Conservation (phyloP, 179 eudicot species). For the Beta corolliflora region DNA sequence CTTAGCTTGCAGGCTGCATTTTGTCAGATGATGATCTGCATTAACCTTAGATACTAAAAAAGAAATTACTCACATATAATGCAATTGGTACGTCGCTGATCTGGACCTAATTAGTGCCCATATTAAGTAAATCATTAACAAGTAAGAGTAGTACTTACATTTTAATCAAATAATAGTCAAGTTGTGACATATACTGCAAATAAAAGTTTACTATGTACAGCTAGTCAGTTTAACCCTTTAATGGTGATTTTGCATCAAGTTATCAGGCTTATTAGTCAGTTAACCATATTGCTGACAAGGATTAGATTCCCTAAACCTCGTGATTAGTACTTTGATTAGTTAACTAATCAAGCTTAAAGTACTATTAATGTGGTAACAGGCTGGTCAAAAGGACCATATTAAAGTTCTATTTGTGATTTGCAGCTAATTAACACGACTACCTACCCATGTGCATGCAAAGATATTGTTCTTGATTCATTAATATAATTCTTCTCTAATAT, state of each 20-base stretch:
- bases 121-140: neutral
- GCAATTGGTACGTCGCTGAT: neutral
- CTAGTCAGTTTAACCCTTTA: neutral
- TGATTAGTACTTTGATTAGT: constrained; percentile 13
- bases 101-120: constrained; percentile 14
- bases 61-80: neutral
- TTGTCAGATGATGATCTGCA: constrained; percentile 15
- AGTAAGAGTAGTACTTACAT: neutral
- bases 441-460: constrained; percentile 33
- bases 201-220: neutral
- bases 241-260: neutral
- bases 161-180: neutral
- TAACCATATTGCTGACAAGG: constrained; percentile 23
- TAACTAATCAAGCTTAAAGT: constrained; percentile 1
- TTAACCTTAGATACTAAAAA: neutral
- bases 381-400: constrained; percentile 32
- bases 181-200: neutral
- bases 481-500: constrained; percentile 3
- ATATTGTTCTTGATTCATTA: constrained; percentile 30
- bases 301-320: constrained; percentile 30
- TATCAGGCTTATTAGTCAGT: constrained; percentile 10
- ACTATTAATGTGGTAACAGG: constrained; percentile 28
- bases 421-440: constrained; percentile 16
- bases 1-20: neutral
- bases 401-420: constrained; percentile 2